Conservation (phyloP, 2,329 filamentous ascomycete genomes). For the Exophiala mesophila region DNA sequence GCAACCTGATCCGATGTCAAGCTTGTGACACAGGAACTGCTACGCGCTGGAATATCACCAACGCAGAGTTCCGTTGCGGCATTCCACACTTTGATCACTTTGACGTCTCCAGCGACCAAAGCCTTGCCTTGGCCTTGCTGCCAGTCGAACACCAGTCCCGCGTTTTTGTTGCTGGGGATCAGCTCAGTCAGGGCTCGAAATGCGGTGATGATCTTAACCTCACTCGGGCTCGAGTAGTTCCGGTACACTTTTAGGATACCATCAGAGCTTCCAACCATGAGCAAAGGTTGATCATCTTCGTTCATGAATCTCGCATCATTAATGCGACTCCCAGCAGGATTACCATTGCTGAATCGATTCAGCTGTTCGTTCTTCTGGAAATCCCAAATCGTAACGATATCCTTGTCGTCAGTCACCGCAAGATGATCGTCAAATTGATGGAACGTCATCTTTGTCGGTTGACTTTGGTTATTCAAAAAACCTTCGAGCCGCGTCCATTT, state of each 20-base stretch:
- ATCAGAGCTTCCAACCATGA: slow-evolving; percentile 93
- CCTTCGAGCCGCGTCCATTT: slow-evolving; percentile 81
- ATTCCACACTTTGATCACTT: slow-evolving; percentile 94
- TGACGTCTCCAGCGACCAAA: slow-evolving; percentile 92
- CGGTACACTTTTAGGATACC: slow-evolving; percentile 91
- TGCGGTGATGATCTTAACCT: slow-evolving; percentile 79
- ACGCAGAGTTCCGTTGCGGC: slow-evolving; percentile 88
- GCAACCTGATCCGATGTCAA: slow-evolving; percentile 97
- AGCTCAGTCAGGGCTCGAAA: slow-evolving; percentile 92
- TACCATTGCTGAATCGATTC: slow-evolving; percentile 88
- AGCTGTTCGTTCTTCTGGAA: slow-evolving; percentile 74
- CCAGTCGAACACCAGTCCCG: slow-evolving; percentile 97
- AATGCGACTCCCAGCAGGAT: slow-evolving; percentile 83
- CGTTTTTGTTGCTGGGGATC: slow-evolving; percentile 88
- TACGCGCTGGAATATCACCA: slow-evolving; percentile 82
- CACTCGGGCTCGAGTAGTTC: slow-evolving; percentile 73
- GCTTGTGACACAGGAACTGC: slow-evolving; percentile 91
- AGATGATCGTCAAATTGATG: slow-evolving; percentile 98
- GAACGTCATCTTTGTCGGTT: slow-evolving; percentile 89
- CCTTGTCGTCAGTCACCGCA: slow-evolving; percentile 85
- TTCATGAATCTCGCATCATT: slow-evolving; percentile 97
- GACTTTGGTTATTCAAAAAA: slow-evolving; percentile 82
- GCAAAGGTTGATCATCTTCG: slow-evolving; percentile 89
- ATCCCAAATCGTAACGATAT: slow-evolving; percentile 77
- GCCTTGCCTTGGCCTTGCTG: slow-evolving; percentile 94